Base-by-base conservation (phyloP, 2,329 filamentous ascomycete genomes). In the Ophiostoma ips region DNA sequence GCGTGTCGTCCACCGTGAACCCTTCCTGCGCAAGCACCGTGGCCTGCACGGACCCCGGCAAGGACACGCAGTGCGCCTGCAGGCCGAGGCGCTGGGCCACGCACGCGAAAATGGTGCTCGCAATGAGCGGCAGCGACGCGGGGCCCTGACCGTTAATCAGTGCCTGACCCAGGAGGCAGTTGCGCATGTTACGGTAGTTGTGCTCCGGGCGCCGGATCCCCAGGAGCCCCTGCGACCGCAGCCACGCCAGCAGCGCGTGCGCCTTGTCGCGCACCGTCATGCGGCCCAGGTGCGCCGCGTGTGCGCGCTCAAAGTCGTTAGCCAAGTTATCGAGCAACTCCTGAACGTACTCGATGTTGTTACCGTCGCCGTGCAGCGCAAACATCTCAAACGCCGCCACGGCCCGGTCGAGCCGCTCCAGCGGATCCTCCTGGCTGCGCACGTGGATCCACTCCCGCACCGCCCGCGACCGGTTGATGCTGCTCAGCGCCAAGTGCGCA, bases 311-410 rank as follows among this genome's bases (percentile, higher is more conserved):
- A 51, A 95, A 78, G 1, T 68, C 64, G 3, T 63, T 57, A 2
- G 81, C 78, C 34, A 87, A 71, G 1, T 68, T 63, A 62, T 92
- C 81, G 19, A 96, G 69, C 37, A 79, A 50, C 8, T 40, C 45
- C 10, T 53, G 49, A 31, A 60, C 83, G 67, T 87, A 79, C 51
- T 84, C 74, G 48, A 90, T 66, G 60, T 94, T 87, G n/a, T 83
- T 80, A 30, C 73, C 71, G 16, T 79, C 75, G 50, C 83, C 82
- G 56, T 83, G 79, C 28, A 90, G 69, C 43, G 94, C 79, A 64
- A 96, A 96, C 65, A 96, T 75, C 64, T 96, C 92, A 63, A 94
- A 94, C 13, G 83, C 84, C 18, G 81, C 84, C 15, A 96, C 68
- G 1, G 83, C 83, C 51, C 76, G 75, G 62, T 95, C 89, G 18